Conservation (phyloP, 306 rosid species). For the Clitoria ternatea region DNA sequence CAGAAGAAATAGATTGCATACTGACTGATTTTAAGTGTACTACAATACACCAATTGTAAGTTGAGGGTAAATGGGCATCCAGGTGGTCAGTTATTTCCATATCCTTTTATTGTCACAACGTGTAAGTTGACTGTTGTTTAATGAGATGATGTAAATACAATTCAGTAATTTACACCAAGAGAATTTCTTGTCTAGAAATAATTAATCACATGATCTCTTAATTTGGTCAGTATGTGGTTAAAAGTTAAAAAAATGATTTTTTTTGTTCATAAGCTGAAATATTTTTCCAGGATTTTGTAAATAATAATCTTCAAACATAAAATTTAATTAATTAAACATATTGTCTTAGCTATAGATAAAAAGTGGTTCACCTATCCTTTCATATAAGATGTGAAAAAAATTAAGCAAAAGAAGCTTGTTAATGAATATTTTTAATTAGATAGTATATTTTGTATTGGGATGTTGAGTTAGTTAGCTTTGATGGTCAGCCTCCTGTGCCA, state of each 20-base stretch:
- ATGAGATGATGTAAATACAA: neutral
- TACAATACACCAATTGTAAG: neutral
- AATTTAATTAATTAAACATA: neutral
- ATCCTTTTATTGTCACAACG: neutral
- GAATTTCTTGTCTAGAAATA: neutral
- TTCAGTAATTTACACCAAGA: neutral
- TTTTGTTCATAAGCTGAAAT: neutral
- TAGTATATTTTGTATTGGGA: neutral
- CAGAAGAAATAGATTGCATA: neutral
- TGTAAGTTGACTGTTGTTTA: neutral
- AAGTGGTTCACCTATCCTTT: neutral
- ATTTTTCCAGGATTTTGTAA: neutral
- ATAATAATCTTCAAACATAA: neutral
- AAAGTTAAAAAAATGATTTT: neutral
- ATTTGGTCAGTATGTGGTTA: neutral
- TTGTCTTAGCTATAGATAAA: neutral
- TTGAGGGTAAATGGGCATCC: neutral
- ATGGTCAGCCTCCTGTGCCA: neutral
- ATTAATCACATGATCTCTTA: neutral
- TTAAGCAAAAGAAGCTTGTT: slow-evolving; percentile 3
- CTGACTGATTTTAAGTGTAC: neutral
- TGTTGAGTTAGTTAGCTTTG: neutral
- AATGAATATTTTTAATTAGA: slow-evolving; percentile 14
- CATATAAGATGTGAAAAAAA: neutral
- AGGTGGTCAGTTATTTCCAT: slow-evolving; percentile 1